Evolutionary conservation across 306 rosid genomes (phyloP).

Genomic region (Prunus dulcis): DNA sequence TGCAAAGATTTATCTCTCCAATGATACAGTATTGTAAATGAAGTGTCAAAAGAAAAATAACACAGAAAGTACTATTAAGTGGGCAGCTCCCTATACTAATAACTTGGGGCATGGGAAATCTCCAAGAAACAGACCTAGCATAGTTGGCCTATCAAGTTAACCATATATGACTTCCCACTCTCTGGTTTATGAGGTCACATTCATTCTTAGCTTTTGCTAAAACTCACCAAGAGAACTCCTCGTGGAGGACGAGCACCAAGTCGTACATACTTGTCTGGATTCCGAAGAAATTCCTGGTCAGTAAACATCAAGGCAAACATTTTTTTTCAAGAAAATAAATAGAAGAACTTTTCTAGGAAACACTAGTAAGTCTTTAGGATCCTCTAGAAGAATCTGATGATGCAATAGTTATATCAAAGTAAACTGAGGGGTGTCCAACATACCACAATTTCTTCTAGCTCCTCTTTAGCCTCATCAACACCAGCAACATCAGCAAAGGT

Average conservation of each 20-base stretch:
- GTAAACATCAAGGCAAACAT: slow-evolving; percentile 28
- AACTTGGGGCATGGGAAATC: not conserved
- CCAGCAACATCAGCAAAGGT: slow-evolving; percentile 98
- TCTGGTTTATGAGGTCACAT: not conserved
- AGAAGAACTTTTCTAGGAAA: not conserved
- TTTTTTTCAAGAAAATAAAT: not conserved
- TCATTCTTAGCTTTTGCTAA: slow-evolving; percentile 15
- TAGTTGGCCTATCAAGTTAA: not conserved
- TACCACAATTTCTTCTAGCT: slow-evolving; percentile 99
- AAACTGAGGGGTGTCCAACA: slow-evolving; percentile 35
- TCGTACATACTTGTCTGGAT: slow-evolving; percentile 80
- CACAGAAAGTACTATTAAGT: not conserved
- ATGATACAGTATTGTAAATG: not conserved
- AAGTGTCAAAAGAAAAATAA: not conserved
- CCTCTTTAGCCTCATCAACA: slow-evolving; percentile 98
- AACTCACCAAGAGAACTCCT: slow-evolving; percentile 97
- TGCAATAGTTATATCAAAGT: not conserved
- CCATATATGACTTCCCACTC: slow-evolving; percentile 14
- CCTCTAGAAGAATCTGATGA: slow-evolving; percentile 21
- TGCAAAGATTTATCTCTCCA: slow-evolving; percentile 7
- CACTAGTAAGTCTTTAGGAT: slow-evolving; percentile 23
- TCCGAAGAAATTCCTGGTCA: slow-evolving; percentile 94
- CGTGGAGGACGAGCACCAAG: slow-evolving; percentile 99
- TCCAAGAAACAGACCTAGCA: not conserved
- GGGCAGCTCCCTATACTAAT: not conserved